A percentile compares a stretch with the other conserved stretches of the same genome.
Conservation (phyloP, 495 filamentous ascomycete species). For the Aspergillus haitiensis region DNA sequence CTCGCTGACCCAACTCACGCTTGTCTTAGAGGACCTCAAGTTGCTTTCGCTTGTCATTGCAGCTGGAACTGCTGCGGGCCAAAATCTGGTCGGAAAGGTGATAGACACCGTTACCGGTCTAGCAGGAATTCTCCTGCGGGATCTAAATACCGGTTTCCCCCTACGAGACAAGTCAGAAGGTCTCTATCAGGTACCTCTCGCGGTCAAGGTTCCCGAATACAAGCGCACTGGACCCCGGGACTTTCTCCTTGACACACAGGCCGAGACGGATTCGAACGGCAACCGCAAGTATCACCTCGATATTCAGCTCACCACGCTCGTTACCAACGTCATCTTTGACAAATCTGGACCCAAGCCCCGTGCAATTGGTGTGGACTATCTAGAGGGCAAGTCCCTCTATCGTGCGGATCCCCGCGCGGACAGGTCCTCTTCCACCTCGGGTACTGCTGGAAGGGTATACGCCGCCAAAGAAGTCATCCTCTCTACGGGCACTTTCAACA, state of each 20-base stretch:
- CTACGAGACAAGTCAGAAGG: conserved; percentile 38
- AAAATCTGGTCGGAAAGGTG: conserved; percentile 38
- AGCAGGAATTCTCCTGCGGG: conserved; percentile 46
- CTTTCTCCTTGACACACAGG: conserved; percentile 47
- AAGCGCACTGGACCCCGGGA: conserved; percentile 53
- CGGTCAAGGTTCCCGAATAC: conserved; percentile 41
- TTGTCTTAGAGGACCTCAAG: conserved; percentile 53
- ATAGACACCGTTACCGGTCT: conserved; percentile 41
- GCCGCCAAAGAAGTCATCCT: conserved; percentile 61
- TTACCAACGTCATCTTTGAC: conserved; percentile 60
- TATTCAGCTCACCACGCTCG: conserved; percentile 59
- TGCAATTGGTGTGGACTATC: conserved; percentile 63
- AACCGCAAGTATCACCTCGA: conserved; percentile 55
- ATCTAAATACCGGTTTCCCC: conserved; percentile 50
- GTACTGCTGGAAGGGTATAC: conserved; percentile 34
- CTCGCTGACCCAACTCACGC: conserved; percentile 45
- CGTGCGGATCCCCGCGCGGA: conserved; percentile 51
- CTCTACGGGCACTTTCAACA: conserved; percentile 61
- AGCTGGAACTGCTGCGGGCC: conserved; percentile 46
- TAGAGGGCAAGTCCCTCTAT: conserved; percentile 60
- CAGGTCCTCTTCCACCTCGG: conserved; percentile 23
- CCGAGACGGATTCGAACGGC: background rate
- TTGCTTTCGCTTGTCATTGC: conserved; percentile 51
- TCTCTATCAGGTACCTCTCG: conserved; percentile 55
- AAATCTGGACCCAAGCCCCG: conserved; percentile 40